Evolutionary conservation across 352 stramenopile genomes (phyloP), one percentile per base, ranked within the genome.

Genomic region (Halophytophthora polymorphica): DNA sequence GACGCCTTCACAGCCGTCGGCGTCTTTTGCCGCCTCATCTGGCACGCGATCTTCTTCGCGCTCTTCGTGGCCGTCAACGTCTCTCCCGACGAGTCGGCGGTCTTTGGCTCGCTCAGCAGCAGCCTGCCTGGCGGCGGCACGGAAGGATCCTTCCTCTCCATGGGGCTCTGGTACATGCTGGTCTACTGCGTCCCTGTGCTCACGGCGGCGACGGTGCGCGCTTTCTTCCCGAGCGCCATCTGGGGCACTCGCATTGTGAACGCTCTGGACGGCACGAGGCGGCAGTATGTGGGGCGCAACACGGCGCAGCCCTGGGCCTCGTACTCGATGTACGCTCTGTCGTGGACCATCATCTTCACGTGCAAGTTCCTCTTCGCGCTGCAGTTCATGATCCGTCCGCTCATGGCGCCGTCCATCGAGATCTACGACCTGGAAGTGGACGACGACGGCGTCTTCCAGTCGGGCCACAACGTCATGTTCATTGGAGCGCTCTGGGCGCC

Each of bases 351-450:
- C 11, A 86, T 94, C 38, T 88, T 88, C 28, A 58, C 73, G 15
- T 69, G 77, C 57, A 94, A 94, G 55, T 88, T 94, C 41, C 47
- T 88, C 11, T 92, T 94, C 34, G 78, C 71, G 10, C 42, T 90
- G 31, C 77, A 92, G 47, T 73, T 92, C 36, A 94, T 94, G 83
- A 82, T 94, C 37, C 78, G 76, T 25, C 82, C 81, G n/a, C 54
- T 94, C 3, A 76, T 94, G 38, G 81, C 71, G 2, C 79, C 83
- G 14, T 82, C 72, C 8, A 73, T 94, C 57, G 73, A 90, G 33
- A 80, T 92, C 40, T 92, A 88, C 54, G 61, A 73, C 40, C 73
- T 88, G 18, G 62, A 43, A 2, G 54, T 83, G 17, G 79, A 77
- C 29, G 69, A 82, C 35, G 41, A 84, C 38, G 73, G 67, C 0